phyloP scores from a whole-genome alignment of 331 rosid species.

The Erythrophleum ivorense region DNA sequence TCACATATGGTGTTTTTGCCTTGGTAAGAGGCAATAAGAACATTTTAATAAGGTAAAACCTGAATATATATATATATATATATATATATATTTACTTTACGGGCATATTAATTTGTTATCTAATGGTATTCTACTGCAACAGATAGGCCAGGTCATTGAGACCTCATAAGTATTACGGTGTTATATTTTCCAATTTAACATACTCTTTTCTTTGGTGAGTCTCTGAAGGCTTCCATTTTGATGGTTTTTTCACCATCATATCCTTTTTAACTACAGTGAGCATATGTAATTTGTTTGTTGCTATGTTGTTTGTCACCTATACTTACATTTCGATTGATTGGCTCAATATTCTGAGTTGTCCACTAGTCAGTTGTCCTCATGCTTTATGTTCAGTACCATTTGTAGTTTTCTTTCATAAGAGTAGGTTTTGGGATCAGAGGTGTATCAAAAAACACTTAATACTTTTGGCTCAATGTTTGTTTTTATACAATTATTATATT shows the following conservation, averaged over 20 bases:
- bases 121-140: constrained; percentile 49
- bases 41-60: constrained; percentile 91
- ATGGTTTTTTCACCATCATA: neutral
- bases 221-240: neutral
- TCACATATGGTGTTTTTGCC: constrained; percentile 86
- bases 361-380: neutral
- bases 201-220: neutral
- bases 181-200: no score
- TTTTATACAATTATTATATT: no score
- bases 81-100: constrained; percentile 11
- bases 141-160: constrained; percentile 85
- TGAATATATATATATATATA: constrained; percentile 5
- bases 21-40: constrained; percentile 95
- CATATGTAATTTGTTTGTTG: neutral
- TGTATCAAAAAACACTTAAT: neutral
- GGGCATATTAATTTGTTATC: constrained; percentile 10
- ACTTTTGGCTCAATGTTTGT: no score
- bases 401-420: neutral
- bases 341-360: neutral
- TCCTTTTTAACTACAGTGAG: neutral
- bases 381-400: neutral
- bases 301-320: neutral
- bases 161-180: no score
- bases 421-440: neutral
- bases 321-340: neutral